Base-by-base conservation (phyloP, 805 yeast species). In the Candida ortonii region DNA sequence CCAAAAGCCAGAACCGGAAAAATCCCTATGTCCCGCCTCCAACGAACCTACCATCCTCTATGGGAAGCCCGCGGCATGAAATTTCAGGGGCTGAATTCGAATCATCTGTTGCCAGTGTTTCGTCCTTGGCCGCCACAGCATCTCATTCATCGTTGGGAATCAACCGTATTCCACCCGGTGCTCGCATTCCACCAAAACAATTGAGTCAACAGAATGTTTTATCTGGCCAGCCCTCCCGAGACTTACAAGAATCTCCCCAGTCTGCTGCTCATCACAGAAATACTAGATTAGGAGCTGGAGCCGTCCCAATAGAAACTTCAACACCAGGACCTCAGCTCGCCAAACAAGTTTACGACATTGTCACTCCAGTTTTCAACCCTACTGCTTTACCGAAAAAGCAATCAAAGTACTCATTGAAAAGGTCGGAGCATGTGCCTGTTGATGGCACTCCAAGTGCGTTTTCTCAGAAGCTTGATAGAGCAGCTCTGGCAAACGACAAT, bases 11-110 rank as follows among this genome's bases (percentile, higher is more conserved):
- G 5, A 38, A 35, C 18, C 38, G 38, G 16, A 17, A 29, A 2
- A 39, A 33, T 16, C 39, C 43, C 7, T 39, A 42, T 33, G 41
- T 44, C 12, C 43, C 48, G 5, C 34, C 36, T 7, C 17, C 35
- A 3, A 15, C 26, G 19, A 27, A 26, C 11, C 27, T 32, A 6
- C 20, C 29, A 5, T 6, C 29, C 11, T 16, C 12, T 14, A 9
- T 17, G 25, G 24, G 16, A 25, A 23, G 16, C 7, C 7, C 13
- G 7, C 22, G 11, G 11, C 22, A 11, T 8, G 22, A 20, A 20
- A 20, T 9, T 11, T 20, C 22, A 20, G 8, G 11, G 8, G 22
- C 11, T 20, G 22, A 20, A n/a, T n/a, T n/a, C n/a, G n/a, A n/a
- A n/a, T n/a, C n/a, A n/a, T n/a, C 22, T 8, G 10, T 20, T 20